Evolutionary conservation across 139 green algal genomes (phyloP).

Genomic region (Bryopsis sp.): DNA sequence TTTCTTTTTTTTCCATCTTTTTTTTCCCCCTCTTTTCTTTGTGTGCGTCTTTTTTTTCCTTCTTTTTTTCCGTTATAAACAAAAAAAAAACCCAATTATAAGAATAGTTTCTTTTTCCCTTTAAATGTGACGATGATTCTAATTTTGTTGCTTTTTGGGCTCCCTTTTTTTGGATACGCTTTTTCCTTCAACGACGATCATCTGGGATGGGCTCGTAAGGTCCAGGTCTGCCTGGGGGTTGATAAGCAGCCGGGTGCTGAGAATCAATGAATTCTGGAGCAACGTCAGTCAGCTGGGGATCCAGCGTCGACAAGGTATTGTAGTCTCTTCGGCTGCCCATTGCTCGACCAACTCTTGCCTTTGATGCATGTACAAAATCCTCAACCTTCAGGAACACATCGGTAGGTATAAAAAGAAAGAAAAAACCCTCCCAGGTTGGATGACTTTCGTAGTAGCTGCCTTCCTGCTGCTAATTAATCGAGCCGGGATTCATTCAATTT

Average conservation of each 20-base stretch:
- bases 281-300: conserved; percentile 1
- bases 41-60: too few relatives aligned
- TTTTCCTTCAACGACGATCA: not conserved
- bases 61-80: too few relatives aligned
- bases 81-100: too few relatives aligned
- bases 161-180: too few relatives aligned
- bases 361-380: not conserved
- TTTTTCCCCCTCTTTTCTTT: too few relatives aligned
- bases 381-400: not conserved
- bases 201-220: conserved; percentile 18
- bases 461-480: not conserved
- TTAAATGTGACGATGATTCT: too few relatives aligned
- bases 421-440: not conserved
- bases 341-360: not conserved
- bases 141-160: too few relatives aligned
- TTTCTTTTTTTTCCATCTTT: too few relatives aligned
- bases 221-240: not conserved
- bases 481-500: not conserved
- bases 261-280: conserved; percentile 14
- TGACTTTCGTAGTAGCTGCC: not conserved
- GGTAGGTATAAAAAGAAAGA: not conserved
- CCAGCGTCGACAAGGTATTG: conserved; percentile 3
- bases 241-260: conserved; percentile 1
- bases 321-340: not conserved
- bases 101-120: too few relatives aligned